Conservation (phyloP, 2,329 filamentous ascomycete genomes). For the Rhinocladiella mackenziei region DNA sequence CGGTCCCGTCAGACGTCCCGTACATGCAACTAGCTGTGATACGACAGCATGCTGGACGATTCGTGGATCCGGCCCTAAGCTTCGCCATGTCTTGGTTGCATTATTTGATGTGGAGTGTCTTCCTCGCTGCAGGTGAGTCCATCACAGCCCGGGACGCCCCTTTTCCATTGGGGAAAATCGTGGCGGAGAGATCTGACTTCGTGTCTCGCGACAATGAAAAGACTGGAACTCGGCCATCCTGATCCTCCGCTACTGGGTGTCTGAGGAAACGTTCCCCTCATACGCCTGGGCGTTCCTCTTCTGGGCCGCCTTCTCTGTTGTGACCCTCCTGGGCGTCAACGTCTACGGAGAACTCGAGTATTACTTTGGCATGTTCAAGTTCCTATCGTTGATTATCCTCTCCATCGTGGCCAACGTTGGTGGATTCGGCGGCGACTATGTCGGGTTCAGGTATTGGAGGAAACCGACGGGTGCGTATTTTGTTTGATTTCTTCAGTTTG, state of each 20-base stretch:
- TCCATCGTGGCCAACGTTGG: conserved; percentile 48
- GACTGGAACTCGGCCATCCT: conserved; percentile 47
- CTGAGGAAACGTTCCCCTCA: conserved; percentile 48
- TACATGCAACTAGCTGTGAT: background rate
- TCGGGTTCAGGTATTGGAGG: conserved; percentile 72
- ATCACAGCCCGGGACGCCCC: no score
- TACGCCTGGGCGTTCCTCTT: conserved; percentile 58
- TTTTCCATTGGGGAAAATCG: conserved; percentile 61
- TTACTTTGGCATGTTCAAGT: conserved; percentile 39
- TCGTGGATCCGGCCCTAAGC: conserved; percentile 47
- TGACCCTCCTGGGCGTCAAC: conserved; percentile 52
- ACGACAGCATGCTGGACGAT: conserved; percentile 32
- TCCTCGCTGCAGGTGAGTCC: conserved; percentile 42
- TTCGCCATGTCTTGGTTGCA: conserved; percentile 48
- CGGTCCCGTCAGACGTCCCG: no score
- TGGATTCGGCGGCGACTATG: conserved; percentile 56
- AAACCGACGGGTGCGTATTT: conserved; percentile 46
- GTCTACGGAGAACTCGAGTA: conserved; percentile 52
- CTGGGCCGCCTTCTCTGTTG: conserved; percentile 33
- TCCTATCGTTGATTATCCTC: conserved; percentile 64
- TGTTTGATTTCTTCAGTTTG: conserved; percentile 51
- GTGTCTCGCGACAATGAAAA: no score
- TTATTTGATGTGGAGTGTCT: conserved; percentile 37
- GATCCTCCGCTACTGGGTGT: conserved; percentile 46
- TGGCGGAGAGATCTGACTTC: no score